Conservation (phyloP, 257 asterid genomes). For the Solanum sejunctum region DNA sequence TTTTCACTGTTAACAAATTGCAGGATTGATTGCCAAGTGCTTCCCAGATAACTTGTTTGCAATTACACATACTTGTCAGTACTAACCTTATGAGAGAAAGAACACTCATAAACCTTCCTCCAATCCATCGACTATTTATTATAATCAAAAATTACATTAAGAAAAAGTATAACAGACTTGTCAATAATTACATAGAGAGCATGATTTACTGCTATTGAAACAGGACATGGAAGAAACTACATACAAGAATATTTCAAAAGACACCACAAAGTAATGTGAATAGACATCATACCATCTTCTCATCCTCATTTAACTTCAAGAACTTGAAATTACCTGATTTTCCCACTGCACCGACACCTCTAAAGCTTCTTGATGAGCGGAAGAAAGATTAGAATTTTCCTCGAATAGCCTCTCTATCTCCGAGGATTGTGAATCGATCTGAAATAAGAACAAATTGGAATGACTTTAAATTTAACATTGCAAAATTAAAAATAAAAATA, state of each 20-base stretch:
- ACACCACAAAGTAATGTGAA: background rate
- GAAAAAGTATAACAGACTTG: background rate
- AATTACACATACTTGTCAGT: background rate
- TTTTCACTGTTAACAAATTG: background rate
- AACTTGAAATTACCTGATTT: conserved; percentile 51
- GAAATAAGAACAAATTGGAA: conserved; percentile 6
- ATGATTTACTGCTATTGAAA: background rate
- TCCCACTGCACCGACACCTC: conserved; percentile 73
- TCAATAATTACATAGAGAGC: background rate
- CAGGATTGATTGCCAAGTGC: background rate
- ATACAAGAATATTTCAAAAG: background rate
- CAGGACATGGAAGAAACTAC: background rate
- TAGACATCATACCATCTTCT: background rate
- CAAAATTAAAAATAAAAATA: background rate
- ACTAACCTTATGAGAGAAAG: background rate
- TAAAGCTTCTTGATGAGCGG: conserved; percentile 73
- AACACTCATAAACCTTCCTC: background rate
- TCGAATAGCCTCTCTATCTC: conserved; percentile 89
- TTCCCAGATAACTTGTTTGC: background rate
- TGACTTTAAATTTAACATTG: conserved; percentile 10
- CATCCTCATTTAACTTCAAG: background rate
- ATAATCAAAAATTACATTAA: background rate
- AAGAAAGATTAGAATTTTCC: conserved; percentile 67
- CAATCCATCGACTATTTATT: background rate
- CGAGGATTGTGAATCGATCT: conserved; percentile 95